phyloP scores from a whole-genome alignment of 2,329 filamentous ascomycete genomes.

The Arthrinium phaeospermum region DNA sequence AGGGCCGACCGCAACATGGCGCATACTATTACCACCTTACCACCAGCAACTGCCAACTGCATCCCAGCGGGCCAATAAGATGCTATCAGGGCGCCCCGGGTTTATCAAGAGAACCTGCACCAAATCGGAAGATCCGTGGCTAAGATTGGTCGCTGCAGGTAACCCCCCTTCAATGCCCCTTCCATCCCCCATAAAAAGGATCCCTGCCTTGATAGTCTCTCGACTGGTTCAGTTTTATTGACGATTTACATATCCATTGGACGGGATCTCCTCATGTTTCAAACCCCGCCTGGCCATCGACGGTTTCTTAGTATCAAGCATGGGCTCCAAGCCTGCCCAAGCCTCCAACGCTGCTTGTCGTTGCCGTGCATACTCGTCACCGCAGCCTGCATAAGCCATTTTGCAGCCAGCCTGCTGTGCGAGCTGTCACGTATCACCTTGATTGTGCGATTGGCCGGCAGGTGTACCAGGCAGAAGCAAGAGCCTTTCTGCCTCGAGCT shows the following conservation, averaged over 20 bases:
- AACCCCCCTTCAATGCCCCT: neutral
- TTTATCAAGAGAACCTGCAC: neutral
- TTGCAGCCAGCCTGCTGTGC: conserved; percentile 6
- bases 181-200: neutral
- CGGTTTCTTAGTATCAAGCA: neutral
- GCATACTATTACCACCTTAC: neutral
- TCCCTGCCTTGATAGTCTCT: neutral
- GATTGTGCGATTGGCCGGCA: conserved; percentile 18
- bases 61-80: neutral
- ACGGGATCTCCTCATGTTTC: neutral
- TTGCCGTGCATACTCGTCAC: conserved; percentile 4
- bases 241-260: conserved; percentile 14
- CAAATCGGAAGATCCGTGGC: conserved; percentile 1
- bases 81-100: neutral
- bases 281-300: conserved; percentile 4
- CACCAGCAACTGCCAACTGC: neutral
- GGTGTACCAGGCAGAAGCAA: conserved; percentile 5
- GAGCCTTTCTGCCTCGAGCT: neutral
- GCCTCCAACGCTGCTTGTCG: conserved; percentile 3
- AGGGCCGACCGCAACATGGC: neutral
- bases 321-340: neutral
- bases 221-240: neutral
- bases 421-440: conserved; percentile 21
- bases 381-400: conserved; percentile 16
- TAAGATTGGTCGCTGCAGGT: conserved; percentile 1